phyloP scores from a whole-genome alignment of 345 rosid genomes.

The Durio zibethinus region DNA sequence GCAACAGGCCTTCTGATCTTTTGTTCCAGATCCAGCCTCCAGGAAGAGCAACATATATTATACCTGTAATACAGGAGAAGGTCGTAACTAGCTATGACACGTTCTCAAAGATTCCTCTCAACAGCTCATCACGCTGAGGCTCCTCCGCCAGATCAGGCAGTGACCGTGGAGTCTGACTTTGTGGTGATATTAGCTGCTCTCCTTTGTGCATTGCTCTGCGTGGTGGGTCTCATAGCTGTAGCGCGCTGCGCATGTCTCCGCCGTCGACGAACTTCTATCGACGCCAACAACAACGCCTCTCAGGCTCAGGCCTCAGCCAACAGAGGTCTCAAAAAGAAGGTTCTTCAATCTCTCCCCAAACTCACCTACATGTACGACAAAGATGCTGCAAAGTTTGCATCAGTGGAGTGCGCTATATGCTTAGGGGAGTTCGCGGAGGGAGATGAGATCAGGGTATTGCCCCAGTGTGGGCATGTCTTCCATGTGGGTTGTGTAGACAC shows the following conservation, averaged over 20 bases:
- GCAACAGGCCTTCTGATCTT: not conserved
- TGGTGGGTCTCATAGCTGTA: constrained; percentile 62
- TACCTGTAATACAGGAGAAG: not conserved
- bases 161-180: constrained; percentile 50
- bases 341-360: constrained; percentile 58
- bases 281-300: not conserved
- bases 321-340: constrained; percentile 66
- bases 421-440: constrained; percentile 48
- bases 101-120: constrained; percentile 34
- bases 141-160: constrained; percentile 43
- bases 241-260: constrained; percentile 62
- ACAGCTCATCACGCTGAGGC: constrained; percentile 16
- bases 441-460: constrained; percentile 54
- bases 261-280: not conserved
- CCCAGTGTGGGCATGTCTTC: constrained; percentile 58
- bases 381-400: constrained; percentile 10
- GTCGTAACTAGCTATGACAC: constrained; percentile 21
- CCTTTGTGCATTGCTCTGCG: constrained; percentile 70
- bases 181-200: constrained; percentile 64
- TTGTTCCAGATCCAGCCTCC: not conserved
- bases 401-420: constrained; percentile 57
- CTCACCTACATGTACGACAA: constrained; percentile 52
- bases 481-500: constrained; percentile 61
- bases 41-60: not conserved
- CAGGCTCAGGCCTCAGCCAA: constrained; percentile 25